These are phyloP conservation scores for Syzygium grande DNA, from an alignment of 345 rosid species.

Conservation along the genomic window DNA sequence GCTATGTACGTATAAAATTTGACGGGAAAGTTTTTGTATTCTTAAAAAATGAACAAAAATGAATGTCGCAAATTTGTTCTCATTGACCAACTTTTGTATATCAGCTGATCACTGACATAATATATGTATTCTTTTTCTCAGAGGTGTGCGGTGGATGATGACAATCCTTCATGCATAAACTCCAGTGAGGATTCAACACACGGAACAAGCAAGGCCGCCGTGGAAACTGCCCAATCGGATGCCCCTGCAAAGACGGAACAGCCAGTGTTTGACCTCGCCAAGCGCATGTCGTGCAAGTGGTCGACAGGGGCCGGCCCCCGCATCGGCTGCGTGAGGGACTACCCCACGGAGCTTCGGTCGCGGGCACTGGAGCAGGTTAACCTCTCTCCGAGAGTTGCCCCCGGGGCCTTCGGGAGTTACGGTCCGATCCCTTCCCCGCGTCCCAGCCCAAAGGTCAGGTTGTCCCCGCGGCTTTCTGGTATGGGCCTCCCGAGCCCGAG, in stretches of 20 bases:
- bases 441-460: slow-evolving; percentile 62
- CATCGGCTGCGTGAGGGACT: slow-evolving; percentile 83
- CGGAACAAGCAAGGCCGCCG: background rate
- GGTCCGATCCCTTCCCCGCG: slow-evolving; percentile 92
- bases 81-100: background rate
- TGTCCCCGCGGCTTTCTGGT: slow-evolving; percentile 70
- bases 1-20: background rate
- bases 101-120: background rate
- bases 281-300: slow-evolving; percentile 61
- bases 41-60: background rate
- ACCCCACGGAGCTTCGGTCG: slow-evolving; percentile 55
- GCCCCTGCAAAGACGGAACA: no score
- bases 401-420: slow-evolving; percentile 12
- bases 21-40: background rate
- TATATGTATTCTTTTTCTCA: slow-evolving; percentile 8
- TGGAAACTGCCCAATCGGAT: background rate
- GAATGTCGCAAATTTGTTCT: background rate
- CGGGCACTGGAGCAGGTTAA: slow-evolving; percentile 80
- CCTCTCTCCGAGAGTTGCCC: slow-evolving; percentile 59
- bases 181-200: slow-evolving; percentile 13
- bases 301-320: slow-evolving; percentile 70
- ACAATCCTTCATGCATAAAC: slow-evolving; percentile 10
- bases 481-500: slow-evolving; percentile 85
- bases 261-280: slow-evolving; percentile 9
- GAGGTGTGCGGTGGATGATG: slow-evolving; percentile 71